These are phyloP conservation scores for Diaporthe ampelina DNA, from an alignment of 2,329 filamentous ascomycete genomes.

Conservation along the genomic window DNA sequence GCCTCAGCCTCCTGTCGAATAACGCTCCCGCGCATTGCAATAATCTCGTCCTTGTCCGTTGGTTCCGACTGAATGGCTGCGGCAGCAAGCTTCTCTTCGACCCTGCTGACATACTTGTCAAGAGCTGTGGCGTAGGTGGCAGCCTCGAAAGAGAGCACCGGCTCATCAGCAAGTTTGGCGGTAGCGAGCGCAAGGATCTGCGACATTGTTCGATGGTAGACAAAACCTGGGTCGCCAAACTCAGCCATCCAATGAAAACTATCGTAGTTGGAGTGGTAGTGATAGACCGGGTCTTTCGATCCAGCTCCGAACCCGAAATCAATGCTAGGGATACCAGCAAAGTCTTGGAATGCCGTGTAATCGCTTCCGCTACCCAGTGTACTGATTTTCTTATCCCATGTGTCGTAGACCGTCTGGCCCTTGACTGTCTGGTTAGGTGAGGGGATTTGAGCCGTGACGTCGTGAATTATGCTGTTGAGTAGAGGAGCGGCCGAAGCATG, in stretches of 20 bases:
- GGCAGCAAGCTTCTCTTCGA: conserved; percentile 63
- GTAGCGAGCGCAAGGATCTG: conserved; percentile 75
- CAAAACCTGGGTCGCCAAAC: conserved; percentile 77
- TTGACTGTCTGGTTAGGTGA: conserved; percentile 47
- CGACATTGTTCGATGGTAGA: conserved; percentile 76
- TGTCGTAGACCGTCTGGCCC: conserved; percentile 57
- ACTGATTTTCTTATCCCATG: conserved; percentile 62
- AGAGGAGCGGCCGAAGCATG: conserved; percentile 75
- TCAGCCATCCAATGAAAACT: conserved; percentile 87
- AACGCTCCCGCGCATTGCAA: conserved; percentile 41
- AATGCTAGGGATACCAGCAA: conserved; percentile 60
- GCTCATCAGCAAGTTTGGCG: conserved; percentile 71
- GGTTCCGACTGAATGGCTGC: conserved; percentile 42
- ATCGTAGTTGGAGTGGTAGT: conserved; percentile 90
- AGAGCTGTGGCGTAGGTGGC: conserved; percentile 74
- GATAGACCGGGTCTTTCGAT: conserved; percentile 70
- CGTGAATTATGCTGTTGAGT: conserved; percentile 68
- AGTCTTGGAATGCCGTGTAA: conserved; percentile 77
- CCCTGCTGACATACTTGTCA: conserved; percentile 63
- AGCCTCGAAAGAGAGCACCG: conserved; percentile 75
- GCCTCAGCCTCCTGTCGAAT: conserved; percentile 41
- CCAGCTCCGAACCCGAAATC: conserved; percentile 68
- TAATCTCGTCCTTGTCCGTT: conserved; percentile 41
- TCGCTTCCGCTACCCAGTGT: conserved; percentile 77
- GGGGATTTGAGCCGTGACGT: conserved; percentile 38